Percentiles rank a stretch among this genome's conserved stretches.
Conservation (phyloP, 1,284 basidiomycete species). For the Cryptococcus sp. region DNA sequence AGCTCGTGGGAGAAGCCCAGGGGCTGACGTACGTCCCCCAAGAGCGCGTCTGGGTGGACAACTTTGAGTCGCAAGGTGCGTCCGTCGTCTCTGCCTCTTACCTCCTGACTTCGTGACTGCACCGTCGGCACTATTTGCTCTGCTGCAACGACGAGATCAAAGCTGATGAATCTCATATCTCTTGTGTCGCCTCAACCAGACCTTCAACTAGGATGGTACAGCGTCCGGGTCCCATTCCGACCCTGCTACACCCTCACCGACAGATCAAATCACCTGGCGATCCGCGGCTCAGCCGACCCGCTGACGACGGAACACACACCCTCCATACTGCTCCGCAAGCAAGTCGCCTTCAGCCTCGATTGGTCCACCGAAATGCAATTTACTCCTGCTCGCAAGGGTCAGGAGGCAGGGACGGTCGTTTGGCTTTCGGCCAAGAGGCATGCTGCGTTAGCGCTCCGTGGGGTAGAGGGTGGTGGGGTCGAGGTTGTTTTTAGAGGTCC, state of each 20-base stretch:
- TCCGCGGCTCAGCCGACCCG: conserved; percentile 10
- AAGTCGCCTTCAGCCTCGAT: conserved; percentile 12
- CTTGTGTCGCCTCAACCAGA: background rate
- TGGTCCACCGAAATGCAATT: conserved; percentile 20
- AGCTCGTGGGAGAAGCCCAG: conserved; percentile 12
- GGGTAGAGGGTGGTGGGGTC: background rate
- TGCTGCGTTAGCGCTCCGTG: conserved; percentile 3
- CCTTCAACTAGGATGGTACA: conserved; percentile 8
- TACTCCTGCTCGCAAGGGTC: conserved; percentile 3
- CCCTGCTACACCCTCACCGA: background rate
- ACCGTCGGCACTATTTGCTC: background rate
- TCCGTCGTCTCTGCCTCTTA: conserved; percentile 1
- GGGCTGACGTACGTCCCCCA: conserved; percentile 9
- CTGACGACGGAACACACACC: conserved; percentile 16
- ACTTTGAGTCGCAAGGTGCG: conserved; percentile 18
- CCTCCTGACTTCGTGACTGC: too few species aligned
- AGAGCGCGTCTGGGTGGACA: conserved; percentile 11
- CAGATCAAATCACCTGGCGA: background rate
- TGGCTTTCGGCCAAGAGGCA: conserved; percentile 1
- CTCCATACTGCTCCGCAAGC: conserved; percentile 20
- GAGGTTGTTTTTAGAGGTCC: conserved; percentile 17
- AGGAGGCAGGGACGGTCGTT: conserved; percentile 10
- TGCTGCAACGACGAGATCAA: background rate
- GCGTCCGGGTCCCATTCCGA: conserved; percentile 5
- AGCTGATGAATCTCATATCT: background rate